These are phyloP conservation scores for Mimosa pudica DNA, from an alignment of 306 rosid species.

Conservation along the genomic window DNA sequence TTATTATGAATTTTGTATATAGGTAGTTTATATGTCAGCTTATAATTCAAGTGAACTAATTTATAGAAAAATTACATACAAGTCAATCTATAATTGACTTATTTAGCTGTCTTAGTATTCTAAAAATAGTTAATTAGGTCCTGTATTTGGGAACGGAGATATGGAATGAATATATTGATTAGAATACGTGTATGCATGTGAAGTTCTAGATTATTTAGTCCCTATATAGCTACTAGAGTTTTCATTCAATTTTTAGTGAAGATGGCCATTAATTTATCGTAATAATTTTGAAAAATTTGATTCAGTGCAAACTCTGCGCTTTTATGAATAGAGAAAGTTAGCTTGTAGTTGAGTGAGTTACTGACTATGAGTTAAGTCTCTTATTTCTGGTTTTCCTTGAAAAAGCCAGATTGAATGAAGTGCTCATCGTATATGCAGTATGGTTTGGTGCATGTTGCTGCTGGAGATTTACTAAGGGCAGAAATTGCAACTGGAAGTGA, in stretches of 20 bases:
- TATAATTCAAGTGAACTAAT: no score
- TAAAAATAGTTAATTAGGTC: no score
- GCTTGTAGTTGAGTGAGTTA: background rate
- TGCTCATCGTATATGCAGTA: constrained; percentile 67
- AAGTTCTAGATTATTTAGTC: background rate
- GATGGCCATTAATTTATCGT: background rate
- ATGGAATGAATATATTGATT: background rate
- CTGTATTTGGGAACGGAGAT: no score
- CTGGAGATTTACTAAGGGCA: constrained; percentile 94
- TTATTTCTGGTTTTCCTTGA: constrained; percentile 35
- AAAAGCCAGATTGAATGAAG: constrained; percentile 49
- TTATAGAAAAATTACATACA: no score
- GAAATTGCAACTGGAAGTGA: constrained; percentile 82
- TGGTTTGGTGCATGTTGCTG: constrained; percentile 86
- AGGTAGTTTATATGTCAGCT: no score
- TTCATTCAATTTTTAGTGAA: background rate
- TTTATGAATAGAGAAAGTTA: background rate
- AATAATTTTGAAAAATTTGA: background rate
- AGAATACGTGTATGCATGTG: background rate
- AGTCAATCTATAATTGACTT: no score
- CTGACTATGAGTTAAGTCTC: constrained; percentile 33
- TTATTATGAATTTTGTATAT: no score
- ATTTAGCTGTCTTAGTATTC: no score
- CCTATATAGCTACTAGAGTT: background rate
- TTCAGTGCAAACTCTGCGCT: background rate